Percentiles rank a stretch among this genome's conserved stretches.
phyloP scores from a whole-genome alignment of 2,329 filamentous ascomycete species.

The Alternaria burnsii region DNA sequence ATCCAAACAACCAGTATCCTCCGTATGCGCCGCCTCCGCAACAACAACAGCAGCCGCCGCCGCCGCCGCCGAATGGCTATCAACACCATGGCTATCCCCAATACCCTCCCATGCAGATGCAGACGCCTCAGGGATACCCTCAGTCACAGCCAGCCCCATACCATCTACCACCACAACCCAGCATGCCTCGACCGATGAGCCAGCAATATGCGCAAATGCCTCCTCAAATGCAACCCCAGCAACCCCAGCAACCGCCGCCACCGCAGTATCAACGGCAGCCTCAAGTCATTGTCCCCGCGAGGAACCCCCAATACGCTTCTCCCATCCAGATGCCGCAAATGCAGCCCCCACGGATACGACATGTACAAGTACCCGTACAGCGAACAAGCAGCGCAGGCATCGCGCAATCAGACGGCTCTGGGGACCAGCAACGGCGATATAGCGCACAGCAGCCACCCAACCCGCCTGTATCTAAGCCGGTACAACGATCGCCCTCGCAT shows the following conservation, averaged over 20 bases:
- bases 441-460: constrained; percentile 25
- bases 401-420: constrained; percentile 25
- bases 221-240: constrained; percentile 17
- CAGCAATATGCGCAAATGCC: constrained; percentile 37
- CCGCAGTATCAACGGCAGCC: constrained; percentile 34
- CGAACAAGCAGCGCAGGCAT: constrained; percentile 25
- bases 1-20: constrained; percentile 38
- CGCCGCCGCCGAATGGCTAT: constrained; percentile 33
- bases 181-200: constrained; percentile 28
- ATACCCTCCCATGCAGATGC: constrained; percentile 13
- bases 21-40: constrained; percentile 38
- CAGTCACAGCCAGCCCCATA: constrained; percentile 34
- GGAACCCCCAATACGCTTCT: constrained; percentile 25
- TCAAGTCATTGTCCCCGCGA: constrained; percentile 41
- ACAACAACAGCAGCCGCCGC: constrained; percentile 32
- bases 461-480: constrained; percentile 49
- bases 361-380: constrained; percentile 40
- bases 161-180: constrained; percentile 12
- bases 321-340: constrained; percentile 41
- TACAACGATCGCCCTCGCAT: constrained; percentile 49
- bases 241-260: constrained; percentile 8
- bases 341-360: constrained; percentile 39
- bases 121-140: constrained; percentile 14
- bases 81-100: constrained; percentile 34
- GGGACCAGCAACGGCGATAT: constrained; percentile 25